Percentiles rank a stretch among this genome's conserved stretches.
Evolutionary conservation across 495 filamentous ascomycete species (phyloP).

Genomic region (Neurospora intermedia): DNA sequence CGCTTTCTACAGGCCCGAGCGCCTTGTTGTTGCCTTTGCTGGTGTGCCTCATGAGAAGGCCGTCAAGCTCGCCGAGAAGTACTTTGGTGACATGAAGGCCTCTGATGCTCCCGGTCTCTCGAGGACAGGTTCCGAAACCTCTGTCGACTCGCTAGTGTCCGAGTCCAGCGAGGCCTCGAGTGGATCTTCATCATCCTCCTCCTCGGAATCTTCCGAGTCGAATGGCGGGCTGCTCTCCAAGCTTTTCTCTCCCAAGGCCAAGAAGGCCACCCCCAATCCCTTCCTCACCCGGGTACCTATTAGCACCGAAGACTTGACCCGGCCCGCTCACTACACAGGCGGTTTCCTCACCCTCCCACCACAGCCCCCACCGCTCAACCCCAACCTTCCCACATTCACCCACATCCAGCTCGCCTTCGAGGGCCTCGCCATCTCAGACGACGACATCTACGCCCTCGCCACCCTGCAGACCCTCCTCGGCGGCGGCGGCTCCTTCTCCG

Average conservation of each 20-base stretch:
- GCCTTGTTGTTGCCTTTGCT: conserved; percentile 90
- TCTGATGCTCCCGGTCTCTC: conserved; percentile 43
- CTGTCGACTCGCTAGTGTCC: conserved; percentile 29
- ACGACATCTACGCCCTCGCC: conserved; percentile 91
- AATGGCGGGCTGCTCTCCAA: conserved; percentile 55
- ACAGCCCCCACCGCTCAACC: conserved; percentile 64
- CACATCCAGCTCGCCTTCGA: conserved; percentile 95
- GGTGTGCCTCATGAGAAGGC: conserved; percentile 78
- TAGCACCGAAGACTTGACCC: conserved; percentile 45
- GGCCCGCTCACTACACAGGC: conserved; percentile 81
- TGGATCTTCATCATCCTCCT: conserved; percentile 25
- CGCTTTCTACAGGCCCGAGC: conserved; percentile 76
- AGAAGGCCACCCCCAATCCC: conserved; percentile 52
- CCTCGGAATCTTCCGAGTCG: conserved; percentile 39
- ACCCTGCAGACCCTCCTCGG: conserved; percentile 95
- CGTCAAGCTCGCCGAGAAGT: conserved; percentile 65
- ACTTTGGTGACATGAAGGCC: conserved; percentile 81
- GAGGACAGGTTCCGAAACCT: conserved; percentile 44
- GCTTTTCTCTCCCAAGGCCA: conserved; percentile 68
- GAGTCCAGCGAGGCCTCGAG: conserved; percentile 26
- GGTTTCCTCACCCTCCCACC: conserved; percentile 79
- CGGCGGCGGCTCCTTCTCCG: conserved; percentile 94
- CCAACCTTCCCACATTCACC: conserved; percentile 68
- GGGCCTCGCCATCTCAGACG: conserved; percentile 77
- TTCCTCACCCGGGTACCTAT: conserved; percentile 24